Percentiles rank a stretch among this genome's conserved stretches.
Conservation (phyloP, 345 rosid species). For the Triadica sebifera region DNA sequence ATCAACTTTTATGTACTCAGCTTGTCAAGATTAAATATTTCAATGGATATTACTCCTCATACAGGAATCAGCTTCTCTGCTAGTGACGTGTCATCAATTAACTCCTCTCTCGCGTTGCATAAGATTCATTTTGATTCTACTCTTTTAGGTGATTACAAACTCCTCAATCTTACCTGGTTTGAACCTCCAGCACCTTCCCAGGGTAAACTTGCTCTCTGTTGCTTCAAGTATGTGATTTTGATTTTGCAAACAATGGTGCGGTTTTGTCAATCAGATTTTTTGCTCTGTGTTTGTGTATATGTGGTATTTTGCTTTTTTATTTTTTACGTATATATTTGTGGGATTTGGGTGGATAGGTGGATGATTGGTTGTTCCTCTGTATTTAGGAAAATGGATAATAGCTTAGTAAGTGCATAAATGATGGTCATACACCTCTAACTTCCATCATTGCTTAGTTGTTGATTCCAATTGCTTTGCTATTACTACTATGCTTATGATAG, state of each 20-base stretch:
- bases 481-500: no score
- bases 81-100: slow-evolving; percentile 66
- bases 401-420: not conserved
- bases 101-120: slow-evolving; percentile 66
- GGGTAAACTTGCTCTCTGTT: slow-evolving; percentile 45
- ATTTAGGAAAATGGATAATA: not conserved
- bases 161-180: slow-evolving; percentile 88
- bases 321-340: not conserved
- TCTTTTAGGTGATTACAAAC: slow-evolving; percentile 78
- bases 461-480: no score
- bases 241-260: slow-evolving; percentile 4
- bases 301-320: no score
- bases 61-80: slow-evolving; percentile 77
- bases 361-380: not conserved
- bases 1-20: slow-evolving; percentile 73
- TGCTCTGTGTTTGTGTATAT: not conserved
- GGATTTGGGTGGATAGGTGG: not conserved
- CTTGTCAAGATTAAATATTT: slow-evolving; percentile 75
- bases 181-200: slow-evolving; percentile 69
- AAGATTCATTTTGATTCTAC: slow-evolving; percentile 62
- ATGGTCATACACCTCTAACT: not conserved
- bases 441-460: no score
- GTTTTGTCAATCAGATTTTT: slow-evolving; percentile 3
- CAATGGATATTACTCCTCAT: slow-evolving; percentile 90
- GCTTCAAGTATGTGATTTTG: slow-evolving; percentile 5